Percentiles rank a stretch among this genome's conserved stretches.
Conservation (phyloP, 257 asterid species). For the Solanum lycopersicoides region DNA sequence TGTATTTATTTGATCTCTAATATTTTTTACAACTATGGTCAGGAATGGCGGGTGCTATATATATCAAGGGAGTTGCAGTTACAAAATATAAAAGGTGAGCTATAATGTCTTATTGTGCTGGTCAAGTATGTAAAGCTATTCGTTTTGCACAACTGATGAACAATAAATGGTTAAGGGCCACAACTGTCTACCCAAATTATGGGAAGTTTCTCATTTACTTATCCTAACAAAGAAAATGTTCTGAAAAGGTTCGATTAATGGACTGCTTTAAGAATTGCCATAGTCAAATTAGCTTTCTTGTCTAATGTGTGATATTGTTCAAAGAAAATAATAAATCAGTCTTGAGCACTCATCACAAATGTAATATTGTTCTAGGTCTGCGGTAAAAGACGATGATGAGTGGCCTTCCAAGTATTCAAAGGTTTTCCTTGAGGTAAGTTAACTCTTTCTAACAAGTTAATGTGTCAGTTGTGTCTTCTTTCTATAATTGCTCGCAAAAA, state of each 20-base stretch:
- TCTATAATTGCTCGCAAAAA: background rate
- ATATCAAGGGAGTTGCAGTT: slow-evolving; percentile 90
- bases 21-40: background rate
- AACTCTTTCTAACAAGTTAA: background rate
- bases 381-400: slow-evolving; percentile 85
- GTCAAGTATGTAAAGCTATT: background rate
- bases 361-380: slow-evolving; percentile 36
- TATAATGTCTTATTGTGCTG: background rate
- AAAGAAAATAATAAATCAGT: background rate
- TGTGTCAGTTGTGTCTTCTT: background rate
- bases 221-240: background rate
- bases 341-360: background rate
- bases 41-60: slow-evolving; percentile 99
- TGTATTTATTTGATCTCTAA: background rate
- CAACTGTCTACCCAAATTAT: background rate
- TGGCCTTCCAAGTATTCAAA: slow-evolving; percentile 99
- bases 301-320: background rate
- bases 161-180: background rate
- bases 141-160: background rate
- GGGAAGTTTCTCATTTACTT: background rate
- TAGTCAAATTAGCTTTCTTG: background rate
- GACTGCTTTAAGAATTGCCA: background rate
- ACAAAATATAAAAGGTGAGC: slow-evolving; percentile 83
- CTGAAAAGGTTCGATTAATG: background rate
- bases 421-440: slow-evolving; percentile 74